A percentile compares a stretch with the other conserved stretches of the same genome.
Conservation (phyloP, 192 early-diverging fungal genomes). For the Spinellus fusiger region DNA sequence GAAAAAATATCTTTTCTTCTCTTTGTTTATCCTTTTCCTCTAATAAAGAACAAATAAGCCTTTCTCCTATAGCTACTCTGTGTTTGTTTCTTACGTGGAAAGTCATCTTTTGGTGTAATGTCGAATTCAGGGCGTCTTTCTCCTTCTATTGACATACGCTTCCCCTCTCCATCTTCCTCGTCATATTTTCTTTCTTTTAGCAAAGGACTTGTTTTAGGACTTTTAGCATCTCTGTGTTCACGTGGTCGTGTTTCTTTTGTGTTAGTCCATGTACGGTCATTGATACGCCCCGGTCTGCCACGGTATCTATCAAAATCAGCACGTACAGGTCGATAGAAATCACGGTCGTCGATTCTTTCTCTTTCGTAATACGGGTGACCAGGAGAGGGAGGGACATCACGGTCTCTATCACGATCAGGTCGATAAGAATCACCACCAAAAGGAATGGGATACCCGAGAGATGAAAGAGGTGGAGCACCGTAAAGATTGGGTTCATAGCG, state of each 20-base stretch:
- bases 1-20: neutral
- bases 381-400: conserved; percentile 20
- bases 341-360: conserved; percentile 28
- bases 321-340: conserved; percentile 23
- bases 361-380: conserved; percentile 11
- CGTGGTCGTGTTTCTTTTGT: neutral
- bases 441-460: conserved; percentile 9
- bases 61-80: neutral
- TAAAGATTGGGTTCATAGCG: conserved; percentile 17
- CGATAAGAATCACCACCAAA: conserved; percentile 36
- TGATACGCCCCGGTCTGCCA: neutral
- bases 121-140: neutral
- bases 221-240: neutral
- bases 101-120: neutral
- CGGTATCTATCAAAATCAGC: conserved; percentile 28
- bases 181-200: neutral
- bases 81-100: neutral
- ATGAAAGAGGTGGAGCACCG: conserved; percentile 8
- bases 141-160: neutral
- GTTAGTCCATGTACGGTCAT: neutral
- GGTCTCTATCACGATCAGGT: conserved; percentile 27
- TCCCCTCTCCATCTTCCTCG: neutral
- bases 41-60: neutral
- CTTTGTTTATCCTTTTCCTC: neutral
- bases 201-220: neutral